These are phyloP conservation scores for Acacia confusa DNA, from an alignment of 306 rosid species.

Conservation along the genomic window DNA sequence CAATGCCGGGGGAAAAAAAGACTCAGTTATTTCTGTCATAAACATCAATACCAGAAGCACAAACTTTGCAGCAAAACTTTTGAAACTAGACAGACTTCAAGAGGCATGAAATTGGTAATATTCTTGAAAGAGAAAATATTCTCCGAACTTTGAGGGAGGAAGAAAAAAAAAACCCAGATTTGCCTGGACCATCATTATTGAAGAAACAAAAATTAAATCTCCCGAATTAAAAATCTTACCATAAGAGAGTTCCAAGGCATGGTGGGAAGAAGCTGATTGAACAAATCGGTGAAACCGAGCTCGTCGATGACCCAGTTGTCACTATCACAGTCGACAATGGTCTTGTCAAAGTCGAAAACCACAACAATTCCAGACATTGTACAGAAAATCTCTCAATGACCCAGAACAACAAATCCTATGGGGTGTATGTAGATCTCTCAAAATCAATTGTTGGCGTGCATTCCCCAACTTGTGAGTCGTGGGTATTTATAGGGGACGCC, in stretches of 20 bases:
- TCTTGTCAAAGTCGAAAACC: constrained; percentile 78
- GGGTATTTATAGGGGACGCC: constrained; percentile 48
- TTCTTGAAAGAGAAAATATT: background rate
- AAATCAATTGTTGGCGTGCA: constrained; percentile 13
- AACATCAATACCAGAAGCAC: background rate
- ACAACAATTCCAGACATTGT: constrained; percentile 54
- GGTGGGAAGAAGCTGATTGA: constrained; percentile 62
- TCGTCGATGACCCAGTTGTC: constrained; percentile 79
- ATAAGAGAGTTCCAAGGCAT: constrained; percentile 79
- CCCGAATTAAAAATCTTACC: constrained; percentile 33
- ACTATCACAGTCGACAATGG: constrained; percentile 75
- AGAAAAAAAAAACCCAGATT: background rate
- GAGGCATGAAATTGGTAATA: background rate
- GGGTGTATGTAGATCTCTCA: constrained; percentile 16
- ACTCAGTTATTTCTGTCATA: background rate
- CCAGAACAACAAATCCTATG: background rate
- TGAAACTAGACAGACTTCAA: background rate
- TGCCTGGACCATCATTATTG: background rate
- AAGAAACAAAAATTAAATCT: background rate
- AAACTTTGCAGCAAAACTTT: background rate
- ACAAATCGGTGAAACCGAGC: constrained; percentile 57
- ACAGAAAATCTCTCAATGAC: background rate
- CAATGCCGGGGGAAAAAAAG: background rate
- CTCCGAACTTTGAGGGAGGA: background rate
- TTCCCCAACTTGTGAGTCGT: background rate